These are phyloP conservation scores for Euclidium syriacum DNA, from an alignment of 345 rosid species.

Conservation along the genomic window DNA sequence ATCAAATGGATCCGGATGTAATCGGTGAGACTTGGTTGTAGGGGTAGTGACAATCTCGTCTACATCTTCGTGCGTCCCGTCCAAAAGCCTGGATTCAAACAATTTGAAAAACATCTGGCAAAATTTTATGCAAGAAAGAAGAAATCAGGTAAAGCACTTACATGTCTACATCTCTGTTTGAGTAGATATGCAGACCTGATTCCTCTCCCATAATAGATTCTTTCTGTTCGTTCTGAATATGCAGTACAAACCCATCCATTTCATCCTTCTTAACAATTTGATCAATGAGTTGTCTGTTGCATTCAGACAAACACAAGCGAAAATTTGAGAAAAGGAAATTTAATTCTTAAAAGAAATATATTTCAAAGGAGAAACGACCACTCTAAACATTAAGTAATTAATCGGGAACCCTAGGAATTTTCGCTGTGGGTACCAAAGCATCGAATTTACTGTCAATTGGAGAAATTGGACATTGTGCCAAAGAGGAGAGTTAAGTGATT, in stretches of 20 bases:
- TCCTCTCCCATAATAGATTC: constrained; percentile 57
- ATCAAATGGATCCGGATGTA: constrained; percentile 43
- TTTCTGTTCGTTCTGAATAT: constrained; percentile 78
- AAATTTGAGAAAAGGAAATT: background rate
- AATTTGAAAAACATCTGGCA: background rate
- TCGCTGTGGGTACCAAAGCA: background rate
- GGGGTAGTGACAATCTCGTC: constrained; percentile 62
- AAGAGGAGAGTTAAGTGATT: background rate
- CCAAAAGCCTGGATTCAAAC: constrained; percentile 51
- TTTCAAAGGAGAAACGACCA: too few relatives aligned
- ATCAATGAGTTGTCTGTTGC: constrained; percentile 53
- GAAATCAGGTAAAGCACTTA: constrained; percentile 34
- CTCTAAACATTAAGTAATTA: background rate
- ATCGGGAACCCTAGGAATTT: background rate
- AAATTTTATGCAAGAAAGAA: background rate
- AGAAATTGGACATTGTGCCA: background rate
- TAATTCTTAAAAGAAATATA: background rate
- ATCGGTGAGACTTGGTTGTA: constrained; percentile 37
- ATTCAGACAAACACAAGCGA: constrained; percentile 6
- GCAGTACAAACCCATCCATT: constrained; percentile 77
- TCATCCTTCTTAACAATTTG: constrained; percentile 56
- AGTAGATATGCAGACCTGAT: constrained; percentile 62
- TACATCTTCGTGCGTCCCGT: constrained; percentile 47
- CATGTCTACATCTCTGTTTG: constrained; percentile 87
- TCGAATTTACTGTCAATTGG: background rate